phyloP scores from a whole-genome alignment of 2,329 filamentous ascomycete genomes.

The Hymenoscyphus salicellus region DNA sequence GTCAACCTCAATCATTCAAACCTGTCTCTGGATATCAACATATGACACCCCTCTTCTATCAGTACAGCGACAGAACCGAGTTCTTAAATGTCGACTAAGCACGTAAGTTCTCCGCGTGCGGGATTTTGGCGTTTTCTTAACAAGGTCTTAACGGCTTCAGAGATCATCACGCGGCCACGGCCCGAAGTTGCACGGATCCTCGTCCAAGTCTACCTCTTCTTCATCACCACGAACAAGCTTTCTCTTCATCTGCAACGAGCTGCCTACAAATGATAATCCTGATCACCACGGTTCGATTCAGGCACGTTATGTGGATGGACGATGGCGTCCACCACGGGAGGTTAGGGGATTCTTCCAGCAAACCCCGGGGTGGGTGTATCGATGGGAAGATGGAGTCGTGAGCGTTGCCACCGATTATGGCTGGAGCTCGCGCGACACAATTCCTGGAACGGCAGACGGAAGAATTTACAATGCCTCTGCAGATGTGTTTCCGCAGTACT shows the following conservation, averaged over 20 bases:
- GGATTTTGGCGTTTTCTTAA: background rate
- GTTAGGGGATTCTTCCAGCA: conserved; percentile 21
- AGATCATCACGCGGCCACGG: conserved; percentile 5
- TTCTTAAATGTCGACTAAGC: background rate
- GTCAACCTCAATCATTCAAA: background rate
- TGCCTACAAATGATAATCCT: conserved; percentile 37
- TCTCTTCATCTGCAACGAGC: conserved; percentile 41
- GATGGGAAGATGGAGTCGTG: conserved; percentile 25
- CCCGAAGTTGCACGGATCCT: conserved; percentile 8
- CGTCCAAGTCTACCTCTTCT: conserved; percentile 8
- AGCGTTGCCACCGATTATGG: conserved; percentile 16
- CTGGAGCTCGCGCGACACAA: conserved; percentile 8
- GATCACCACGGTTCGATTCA: conserved; percentile 15
- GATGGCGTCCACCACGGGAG: conserved; percentile 27
- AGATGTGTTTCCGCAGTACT: conserved; percentile 10
- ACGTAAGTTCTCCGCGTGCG: background rate
- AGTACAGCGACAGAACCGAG: background rate
- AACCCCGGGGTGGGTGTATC: conserved; percentile 22
- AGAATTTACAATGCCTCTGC: background rate
- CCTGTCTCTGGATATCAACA: background rate
- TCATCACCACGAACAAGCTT: conserved; percentile 32
- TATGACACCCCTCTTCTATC: background rate
- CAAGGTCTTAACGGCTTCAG: background rate
- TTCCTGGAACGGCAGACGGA: conserved; percentile 2
- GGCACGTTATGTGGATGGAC: conserved; percentile 17